phyloP scores from a whole-genome alignment of 768 basidiomycete species.

The Daedalea quercina region DNA sequence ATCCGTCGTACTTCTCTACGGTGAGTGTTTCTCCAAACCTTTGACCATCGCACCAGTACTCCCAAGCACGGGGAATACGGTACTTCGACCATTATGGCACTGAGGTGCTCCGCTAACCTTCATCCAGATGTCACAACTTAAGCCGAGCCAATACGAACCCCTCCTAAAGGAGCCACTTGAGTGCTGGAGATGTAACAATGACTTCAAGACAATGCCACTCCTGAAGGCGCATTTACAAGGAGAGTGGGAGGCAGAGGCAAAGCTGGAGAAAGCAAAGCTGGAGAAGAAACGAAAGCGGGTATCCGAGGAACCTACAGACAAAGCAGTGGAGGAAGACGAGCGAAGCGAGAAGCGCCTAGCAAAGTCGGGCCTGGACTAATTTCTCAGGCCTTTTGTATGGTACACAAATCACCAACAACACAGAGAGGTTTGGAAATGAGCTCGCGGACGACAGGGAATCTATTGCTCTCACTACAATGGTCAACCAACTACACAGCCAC shows the following conservation, averaged over 20 bases:
- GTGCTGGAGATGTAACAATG: slow-evolving; percentile 65
- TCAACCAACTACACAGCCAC: too few relatives aligned
- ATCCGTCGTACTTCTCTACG: slow-evolving; percentile 42
- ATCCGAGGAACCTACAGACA: background rate
- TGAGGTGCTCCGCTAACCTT: background rate
- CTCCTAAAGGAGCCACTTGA: slow-evolving; percentile 59
- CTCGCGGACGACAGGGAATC: too few relatives aligned
- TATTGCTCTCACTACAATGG: too few relatives aligned
- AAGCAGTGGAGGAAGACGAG: background rate
- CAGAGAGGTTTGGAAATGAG: too few relatives aligned
- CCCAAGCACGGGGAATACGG: background rate
- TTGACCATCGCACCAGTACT: background rate
- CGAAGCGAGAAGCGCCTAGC: background rate
- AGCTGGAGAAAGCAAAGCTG: slow-evolving; percentile 32
- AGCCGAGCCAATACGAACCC: slow-evolving; percentile 49
- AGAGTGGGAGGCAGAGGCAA: slow-evolving; percentile 55
- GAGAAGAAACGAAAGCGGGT: background rate
- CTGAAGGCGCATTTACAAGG: slow-evolving; percentile 71
- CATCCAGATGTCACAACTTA: slow-evolving; percentile 46
- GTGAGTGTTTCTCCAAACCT: slow-evolving; percentile 29
- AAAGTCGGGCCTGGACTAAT: too few relatives aligned
- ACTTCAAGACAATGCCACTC: slow-evolving; percentile 64
- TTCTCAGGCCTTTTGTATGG: too few relatives aligned
- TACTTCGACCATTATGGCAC: background rate
- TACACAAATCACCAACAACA: too few relatives aligned